phyloP scores from a whole-genome alignment of 257 asterid genomes.

The Przewalskia tangutica region DNA sequence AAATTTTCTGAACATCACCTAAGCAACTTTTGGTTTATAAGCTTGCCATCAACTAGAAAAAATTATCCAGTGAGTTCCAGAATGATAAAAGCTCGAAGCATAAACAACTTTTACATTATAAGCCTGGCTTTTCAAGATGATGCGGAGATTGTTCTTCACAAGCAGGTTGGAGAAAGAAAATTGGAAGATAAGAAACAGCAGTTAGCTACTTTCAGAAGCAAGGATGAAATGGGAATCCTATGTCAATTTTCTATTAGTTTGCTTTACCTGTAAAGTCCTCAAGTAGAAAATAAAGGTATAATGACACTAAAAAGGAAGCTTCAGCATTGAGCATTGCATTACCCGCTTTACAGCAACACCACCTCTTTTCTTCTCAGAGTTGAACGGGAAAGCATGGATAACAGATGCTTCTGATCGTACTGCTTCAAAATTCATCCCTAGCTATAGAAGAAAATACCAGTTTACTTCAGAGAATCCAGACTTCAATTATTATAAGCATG shows the following conservation, averaged over 20 bases:
- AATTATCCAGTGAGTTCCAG: not conserved
- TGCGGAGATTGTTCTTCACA: not conserved
- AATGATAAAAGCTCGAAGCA: not conserved
- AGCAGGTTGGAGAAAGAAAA: not conserved
- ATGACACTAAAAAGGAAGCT: not conserved
- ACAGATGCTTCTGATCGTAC: constrained; percentile 49
- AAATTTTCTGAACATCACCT: not conserved
- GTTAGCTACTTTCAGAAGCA: not conserved
- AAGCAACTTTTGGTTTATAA: not conserved
- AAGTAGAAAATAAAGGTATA: not conserved
- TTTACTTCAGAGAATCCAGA: not conserved
- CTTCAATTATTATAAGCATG: constrained; percentile 3
- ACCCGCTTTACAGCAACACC: constrained; percentile 85
- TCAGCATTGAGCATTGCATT: constrained; percentile 14
- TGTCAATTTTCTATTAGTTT: not conserved
- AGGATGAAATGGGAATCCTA: not conserved
- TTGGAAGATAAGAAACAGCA: not conserved
- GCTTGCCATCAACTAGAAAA: not conserved
- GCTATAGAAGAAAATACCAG: constrained; percentile 29
- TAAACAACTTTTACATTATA: not conserved
- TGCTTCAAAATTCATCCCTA: constrained; percentile 78
- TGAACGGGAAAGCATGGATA: constrained; percentile 89
- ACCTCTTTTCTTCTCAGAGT: constrained; percentile 95
- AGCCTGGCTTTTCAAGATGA: not conserved
- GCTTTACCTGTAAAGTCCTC: not conserved